Conservation (phyloP, 441 rosid species). For the Populus trichocarpa region DNA sequence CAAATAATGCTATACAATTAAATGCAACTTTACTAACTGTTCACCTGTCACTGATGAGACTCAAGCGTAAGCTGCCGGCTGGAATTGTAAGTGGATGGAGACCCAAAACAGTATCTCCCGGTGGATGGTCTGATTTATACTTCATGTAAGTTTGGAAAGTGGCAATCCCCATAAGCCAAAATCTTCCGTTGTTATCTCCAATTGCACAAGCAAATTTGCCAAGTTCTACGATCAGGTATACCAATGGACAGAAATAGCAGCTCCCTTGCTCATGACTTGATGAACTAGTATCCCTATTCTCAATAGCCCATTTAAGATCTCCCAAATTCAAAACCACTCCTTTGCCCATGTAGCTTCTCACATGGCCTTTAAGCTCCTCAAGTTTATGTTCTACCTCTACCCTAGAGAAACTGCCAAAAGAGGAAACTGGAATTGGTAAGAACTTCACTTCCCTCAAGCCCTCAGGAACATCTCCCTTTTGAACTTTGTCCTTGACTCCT, state of each 20-base stretch:
- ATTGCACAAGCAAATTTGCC: conserved; percentile 42
- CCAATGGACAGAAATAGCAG: conserved; percentile 41
- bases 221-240: conserved; percentile 51
- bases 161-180: conserved; percentile 56
- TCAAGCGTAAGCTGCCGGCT: conserved; percentile 59
- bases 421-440: conserved; percentile 38
- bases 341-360: conserved; percentile 37
- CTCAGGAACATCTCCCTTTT: conserved; percentile 55
- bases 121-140: conserved; percentile 53
- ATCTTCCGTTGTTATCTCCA: conserved; percentile 34
- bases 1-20: background rate
- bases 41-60: conserved; percentile 80
- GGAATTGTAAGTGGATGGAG: conserved; percentile 77
- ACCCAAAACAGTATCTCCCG: conserved; percentile 50
- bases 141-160: conserved; percentile 47
- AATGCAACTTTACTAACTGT: conserved; percentile 14
- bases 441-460: conserved; percentile 49
- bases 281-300: conserved; percentile 38
- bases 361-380: conserved; percentile 38
- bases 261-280: conserved; percentile 19
- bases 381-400: conserved; percentile 52
- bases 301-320: conserved; percentile 56
- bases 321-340: conserved; percentile 60
- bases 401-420: conserved; percentile 37
- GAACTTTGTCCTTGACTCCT: conserved; percentile 44